Percentiles rank a stretch among this genome's conserved stretches.
Evolutionary conservation across 2,329 filamentous ascomycete species (phyloP).

Genomic region (Monosporascus ibericus): DNA sequence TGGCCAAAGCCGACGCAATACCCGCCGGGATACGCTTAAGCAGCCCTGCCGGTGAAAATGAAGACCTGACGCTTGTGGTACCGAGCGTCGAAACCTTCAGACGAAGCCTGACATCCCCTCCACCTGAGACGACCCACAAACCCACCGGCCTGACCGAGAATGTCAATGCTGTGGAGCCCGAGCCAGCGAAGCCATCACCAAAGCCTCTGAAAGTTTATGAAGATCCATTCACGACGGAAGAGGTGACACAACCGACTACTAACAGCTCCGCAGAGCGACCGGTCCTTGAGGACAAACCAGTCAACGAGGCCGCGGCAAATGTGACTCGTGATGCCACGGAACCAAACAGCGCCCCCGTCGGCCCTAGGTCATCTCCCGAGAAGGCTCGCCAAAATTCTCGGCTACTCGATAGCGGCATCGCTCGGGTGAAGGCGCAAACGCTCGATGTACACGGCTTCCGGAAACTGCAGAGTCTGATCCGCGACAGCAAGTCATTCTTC

Average conservation of each 20-base stretch:
- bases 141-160: conserved; percentile 28
- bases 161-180: conserved; percentile 6
- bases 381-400: conserved; percentile 52
- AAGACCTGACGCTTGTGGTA: conserved; percentile 48
- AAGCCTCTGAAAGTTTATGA: conserved; percentile 53
- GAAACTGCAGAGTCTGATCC: conserved; percentile 68
- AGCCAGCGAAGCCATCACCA: conserved; percentile 20
- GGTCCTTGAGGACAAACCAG: conserved; percentile 53
- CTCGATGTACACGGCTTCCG: conserved; percentile 80
- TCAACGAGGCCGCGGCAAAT: conserved; percentile 49
- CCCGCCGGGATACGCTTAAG: conserved; percentile 15
- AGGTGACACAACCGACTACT: conserved; percentile 39
- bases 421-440: conserved; percentile 62
- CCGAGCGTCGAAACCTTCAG: conserved; percentile 37
- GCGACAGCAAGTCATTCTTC: conserved; percentile 58
- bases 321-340: conserved; percentile 18
- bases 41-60: conserved; percentile 44
- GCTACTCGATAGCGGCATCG: conserved; percentile 67
- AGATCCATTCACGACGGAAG: conserved; percentile 50
- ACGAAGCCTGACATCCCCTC: conserved; percentile 14
- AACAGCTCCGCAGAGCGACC: conserved; percentile 29
- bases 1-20: conserved; percentile 30
- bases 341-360: conserved; percentile 11
- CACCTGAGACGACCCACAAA: conserved; percentile 18
- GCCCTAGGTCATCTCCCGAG: conserved; percentile 36